Evolutionary conservation across 2,329 filamentous ascomycete genomes (phyloP).

Genomic region (Trichoderma aggressivum): DNA sequence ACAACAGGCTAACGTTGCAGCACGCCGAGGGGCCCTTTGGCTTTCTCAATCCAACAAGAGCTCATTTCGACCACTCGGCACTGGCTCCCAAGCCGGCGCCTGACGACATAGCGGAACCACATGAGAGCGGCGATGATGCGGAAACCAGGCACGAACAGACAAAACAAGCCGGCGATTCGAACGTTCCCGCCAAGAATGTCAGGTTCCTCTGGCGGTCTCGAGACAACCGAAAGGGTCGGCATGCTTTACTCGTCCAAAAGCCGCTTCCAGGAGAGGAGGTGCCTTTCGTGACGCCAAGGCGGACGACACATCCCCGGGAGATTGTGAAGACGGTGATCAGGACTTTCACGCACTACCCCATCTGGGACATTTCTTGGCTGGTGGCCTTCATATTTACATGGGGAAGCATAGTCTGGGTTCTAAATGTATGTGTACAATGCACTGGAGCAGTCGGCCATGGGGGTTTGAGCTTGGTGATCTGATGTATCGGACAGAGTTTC

Average conservation of each 20-base stretch:
- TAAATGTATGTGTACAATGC: constrained; percentile 37
- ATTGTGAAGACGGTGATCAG: constrained; percentile 31
- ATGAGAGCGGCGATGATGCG: constrained; percentile 7
- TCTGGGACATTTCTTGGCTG: constrained; percentile 44
- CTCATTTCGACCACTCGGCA: constrained; percentile 13
- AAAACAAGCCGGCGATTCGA: neutral
- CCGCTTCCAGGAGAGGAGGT: constrained; percentile 23
- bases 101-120: neutral
- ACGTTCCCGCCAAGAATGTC: constrained; percentile 28
- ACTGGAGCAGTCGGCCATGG: neutral
- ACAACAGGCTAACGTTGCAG: constrained; percentile 13
- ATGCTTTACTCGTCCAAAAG: constrained; percentile 31
- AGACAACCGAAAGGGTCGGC: constrained; percentile 43
- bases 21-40: constrained; percentile 16
- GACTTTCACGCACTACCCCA: constrained; percentile 36
- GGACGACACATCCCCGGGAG: constrained; percentile 27
- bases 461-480: neutral
- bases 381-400: constrained; percentile 40
- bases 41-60: constrained; percentile 19
- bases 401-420: constrained; percentile 27
- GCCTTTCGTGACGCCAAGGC: constrained; percentile 16
- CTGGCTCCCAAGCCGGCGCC: neutral
- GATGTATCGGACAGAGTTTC: constrained; percentile 54
- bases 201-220: constrained; percentile 39
- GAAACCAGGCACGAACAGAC: neutral